Evolutionary conservation across 345 rosid genomes (phyloP).

Genomic region (Populus euphratica): DNA sequence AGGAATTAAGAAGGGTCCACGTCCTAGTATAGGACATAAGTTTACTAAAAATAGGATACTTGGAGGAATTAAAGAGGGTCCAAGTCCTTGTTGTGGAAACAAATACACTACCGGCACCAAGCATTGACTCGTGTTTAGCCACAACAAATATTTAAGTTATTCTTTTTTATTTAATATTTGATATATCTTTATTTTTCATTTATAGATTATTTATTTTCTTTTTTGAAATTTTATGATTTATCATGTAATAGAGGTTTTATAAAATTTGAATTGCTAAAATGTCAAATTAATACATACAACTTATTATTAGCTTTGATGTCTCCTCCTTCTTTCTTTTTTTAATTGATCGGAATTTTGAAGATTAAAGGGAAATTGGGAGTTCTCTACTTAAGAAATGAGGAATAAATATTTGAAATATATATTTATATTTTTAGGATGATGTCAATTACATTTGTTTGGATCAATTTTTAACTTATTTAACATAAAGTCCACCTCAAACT

Average conservation of each 20-base stretch:
- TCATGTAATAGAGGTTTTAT: neutral
- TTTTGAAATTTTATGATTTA: too few relatives aligned
- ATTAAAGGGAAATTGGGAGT: too few relatives aligned
- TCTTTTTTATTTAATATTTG: neutral
- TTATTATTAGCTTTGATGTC: neutral
- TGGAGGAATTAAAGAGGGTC: too few relatives aligned
- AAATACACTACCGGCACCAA: neutral
- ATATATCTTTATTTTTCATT: neutral
- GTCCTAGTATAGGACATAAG: too few relatives aligned
- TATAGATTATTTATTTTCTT: neutral
- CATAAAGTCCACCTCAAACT: too few relatives aligned
- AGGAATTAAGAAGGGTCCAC: neutral
- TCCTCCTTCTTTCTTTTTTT: neutral
- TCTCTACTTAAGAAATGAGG: too few relatives aligned
- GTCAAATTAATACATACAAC: neutral
- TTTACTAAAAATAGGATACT: accelerated
- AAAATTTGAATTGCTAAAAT: neutral
- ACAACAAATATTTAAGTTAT: neutral
- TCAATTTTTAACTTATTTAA: too few relatives aligned
- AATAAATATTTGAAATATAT: too few relatives aligned
- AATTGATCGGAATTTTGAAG: too few relatives aligned
- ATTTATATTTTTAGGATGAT: too few relatives aligned
- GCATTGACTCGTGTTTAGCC: neutral
- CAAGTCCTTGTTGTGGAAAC: constrained; percentile 35
- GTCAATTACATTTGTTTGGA: too few relatives aligned